Evolutionary conservation across 495 filamentous ascomycete genomes (phyloP).

Genomic region (Penicillium ochrochloron): DNA sequence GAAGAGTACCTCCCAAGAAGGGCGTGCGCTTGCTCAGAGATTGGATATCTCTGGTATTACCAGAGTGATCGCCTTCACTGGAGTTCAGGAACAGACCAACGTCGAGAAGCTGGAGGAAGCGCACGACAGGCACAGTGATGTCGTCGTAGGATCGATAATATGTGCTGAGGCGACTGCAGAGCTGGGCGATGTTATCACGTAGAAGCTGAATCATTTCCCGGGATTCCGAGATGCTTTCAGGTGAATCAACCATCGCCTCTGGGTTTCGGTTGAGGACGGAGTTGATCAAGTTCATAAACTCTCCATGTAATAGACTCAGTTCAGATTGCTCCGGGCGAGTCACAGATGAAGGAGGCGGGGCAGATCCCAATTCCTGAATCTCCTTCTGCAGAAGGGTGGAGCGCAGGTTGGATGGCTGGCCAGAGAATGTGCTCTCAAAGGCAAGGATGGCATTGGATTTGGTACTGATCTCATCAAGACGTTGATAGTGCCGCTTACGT

Average conservation of each 20-base stretch:
- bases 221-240: conserved; percentile 24
- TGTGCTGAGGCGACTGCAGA: conserved; percentile 66
- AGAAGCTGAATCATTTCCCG: conserved; percentile 56
- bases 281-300: conserved; percentile 77
- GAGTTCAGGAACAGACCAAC: conserved; percentile 70
- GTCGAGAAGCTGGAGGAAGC: conserved; percentile 80
- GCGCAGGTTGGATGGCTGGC: conserved; percentile 66
- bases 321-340: conserved; percentile 71
- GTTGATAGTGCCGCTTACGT: conserved; percentile 63
- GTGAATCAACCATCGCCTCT: conserved; percentile 40
- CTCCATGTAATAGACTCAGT: conserved; percentile 73
- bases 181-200: conserved; percentile 70
- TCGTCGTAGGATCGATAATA: conserved; percentile 82
- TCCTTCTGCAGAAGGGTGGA: conserved; percentile 62
- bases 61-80: conserved; percentile 25
- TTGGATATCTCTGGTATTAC: conserved; percentile 33
- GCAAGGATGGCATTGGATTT: conserved; percentile 63
- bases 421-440: conserved; percentile 71
- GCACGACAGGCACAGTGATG: conserved; percentile 75
- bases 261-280: conserved; percentile 63
- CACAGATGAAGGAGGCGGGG: conserved; percentile 64
- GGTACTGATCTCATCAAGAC: conserved; percentile 54
- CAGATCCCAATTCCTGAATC: conserved; percentile 63
- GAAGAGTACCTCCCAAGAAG: conserved; percentile 60
- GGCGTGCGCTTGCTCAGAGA: conserved; percentile 60